These are phyloP conservation scores for Eucalyptus shirleyi DNA, from an alignment of 345 rosid species.

Conservation along the genomic window DNA sequence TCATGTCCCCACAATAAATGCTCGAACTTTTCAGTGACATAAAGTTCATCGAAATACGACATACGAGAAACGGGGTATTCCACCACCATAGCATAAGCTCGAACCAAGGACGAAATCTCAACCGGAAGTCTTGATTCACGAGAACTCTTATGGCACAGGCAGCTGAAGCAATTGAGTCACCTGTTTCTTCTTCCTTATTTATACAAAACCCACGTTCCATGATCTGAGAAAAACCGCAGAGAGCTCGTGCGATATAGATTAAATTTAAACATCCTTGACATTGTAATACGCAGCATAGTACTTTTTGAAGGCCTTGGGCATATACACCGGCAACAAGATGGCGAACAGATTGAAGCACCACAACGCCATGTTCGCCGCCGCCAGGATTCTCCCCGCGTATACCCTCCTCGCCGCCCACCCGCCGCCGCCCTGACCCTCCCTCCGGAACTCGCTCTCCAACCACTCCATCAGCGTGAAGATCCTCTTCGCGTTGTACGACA, in stretches of 20 bases:
- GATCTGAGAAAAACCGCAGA: not conserved
- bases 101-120: not conserved
- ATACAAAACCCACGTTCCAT: not conserved
- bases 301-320: conserved; percentile 64
- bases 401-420: conserved; percentile 30
- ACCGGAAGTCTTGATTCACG: not conserved
- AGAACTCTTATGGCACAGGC: not conserved
- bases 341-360: conserved; percentile 90
- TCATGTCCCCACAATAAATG: not conserved
- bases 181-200: not conserved
- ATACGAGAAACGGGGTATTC: not conserved
- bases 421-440: not conserved
- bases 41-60: not conserved
- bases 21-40: not conserved
- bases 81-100: not conserved
- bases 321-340: conserved; percentile 71
- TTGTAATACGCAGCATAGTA: conserved; percentile 21
- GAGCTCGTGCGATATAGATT: not conserved
- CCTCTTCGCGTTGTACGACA: conserved; percentile 65
- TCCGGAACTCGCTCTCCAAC: conserved; percentile 37
- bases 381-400: conserved; percentile 44
- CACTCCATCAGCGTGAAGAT: conserved; percentile 56
- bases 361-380: conserved; percentile 54
- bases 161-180: not conserved
- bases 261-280: not conserved